Percentiles rank a stretch among this genome's conserved stretches.
Evolutionary conservation across 108 stramenopile species (phyloP).

Genomic region (Skeletonema grethae): DNA sequence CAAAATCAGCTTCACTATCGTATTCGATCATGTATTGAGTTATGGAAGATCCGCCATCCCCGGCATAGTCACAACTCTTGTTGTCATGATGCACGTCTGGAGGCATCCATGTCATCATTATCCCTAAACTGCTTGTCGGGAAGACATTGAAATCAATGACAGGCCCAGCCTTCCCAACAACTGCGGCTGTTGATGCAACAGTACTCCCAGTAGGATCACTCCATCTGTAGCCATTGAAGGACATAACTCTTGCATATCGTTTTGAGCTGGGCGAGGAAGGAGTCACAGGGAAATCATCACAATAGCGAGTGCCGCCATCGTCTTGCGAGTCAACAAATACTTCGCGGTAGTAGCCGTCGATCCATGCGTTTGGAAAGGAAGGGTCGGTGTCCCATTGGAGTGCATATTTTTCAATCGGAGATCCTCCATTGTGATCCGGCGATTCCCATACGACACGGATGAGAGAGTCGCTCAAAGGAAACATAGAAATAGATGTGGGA

Average conservation of each 20-base stretch:
- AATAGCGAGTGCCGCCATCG: slow-evolving; percentile 28
- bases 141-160: slow-evolving; percentile 43
- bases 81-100: slow-evolving; percentile 31
- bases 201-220: slow-evolving; percentile 16
- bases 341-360: slow-evolving; percentile 31
- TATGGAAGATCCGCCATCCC: slow-evolving; percentile 80
- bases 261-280: slow-evolving; percentile 41
- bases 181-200: slow-evolving; percentile 10
- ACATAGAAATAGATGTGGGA: slow-evolving; percentile 51
- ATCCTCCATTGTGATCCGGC: slow-evolving; percentile 67
- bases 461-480: slow-evolving; percentile 61
- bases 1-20: slow-evolving; percentile 67
- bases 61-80: slow-evolving; percentile 64
- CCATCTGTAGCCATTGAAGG: slow-evolving; percentile 78
- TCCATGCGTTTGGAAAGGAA: slow-evolving; percentile 44
- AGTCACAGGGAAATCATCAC: slow-evolving; percentile 68
- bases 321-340: slow-evolving; percentile 13
- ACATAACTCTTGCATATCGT: slow-evolving; percentile 70
- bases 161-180: slow-evolving; percentile 34
- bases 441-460: slow-evolving; percentile 71
- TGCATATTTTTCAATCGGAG: slow-evolving; percentile 57
- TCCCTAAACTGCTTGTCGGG: slow-evolving; percentile 64
- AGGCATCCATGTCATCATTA: slow-evolving; percentile 68
- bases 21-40: slow-evolving; percentile 86
- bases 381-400: slow-evolving; percentile 74